These are phyloP conservation scores for Saccharum spontaneum DNA, from an alignment of 176 grass and related monocot genomes.

Conservation along the genomic window DNA sequence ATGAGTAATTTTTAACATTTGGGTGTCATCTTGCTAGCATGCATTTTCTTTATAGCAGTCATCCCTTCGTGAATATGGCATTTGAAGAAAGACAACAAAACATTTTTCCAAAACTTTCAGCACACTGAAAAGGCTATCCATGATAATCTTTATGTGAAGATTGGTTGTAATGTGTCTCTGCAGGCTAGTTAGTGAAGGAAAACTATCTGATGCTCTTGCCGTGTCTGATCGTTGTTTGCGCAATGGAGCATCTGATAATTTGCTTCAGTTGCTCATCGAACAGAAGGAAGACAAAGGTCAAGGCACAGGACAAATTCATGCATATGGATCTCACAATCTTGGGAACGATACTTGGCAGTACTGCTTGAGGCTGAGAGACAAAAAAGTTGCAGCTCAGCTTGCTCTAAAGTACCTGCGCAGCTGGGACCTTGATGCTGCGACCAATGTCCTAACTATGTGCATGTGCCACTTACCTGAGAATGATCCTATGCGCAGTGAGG, in stretches of 20 bases:
- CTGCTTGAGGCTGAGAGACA: constrained; percentile 89
- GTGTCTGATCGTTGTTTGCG: constrained; percentile 90
- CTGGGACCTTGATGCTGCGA: constrained; percentile 87
- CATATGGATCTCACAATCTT: constrained; percentile 48
- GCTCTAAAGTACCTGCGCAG: constrained; percentile 80
- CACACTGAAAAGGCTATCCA: not conserved
- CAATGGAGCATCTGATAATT: constrained; percentile 84
- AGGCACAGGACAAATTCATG: constrained; percentile 32
- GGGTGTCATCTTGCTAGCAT: not conserved
- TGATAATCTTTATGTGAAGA: constrained; percentile 30
- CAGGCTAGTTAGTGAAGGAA: constrained; percentile 94
- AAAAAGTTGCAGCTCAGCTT: constrained; percentile 77
- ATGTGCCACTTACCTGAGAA: constrained; percentile 78
- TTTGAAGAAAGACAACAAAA: not conserved
- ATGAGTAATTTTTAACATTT: not conserved
- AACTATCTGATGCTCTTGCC: constrained; percentile 94
- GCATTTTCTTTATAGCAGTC: not conserved
- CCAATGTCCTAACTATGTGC: constrained; percentile 90
- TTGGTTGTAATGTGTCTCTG: constrained; percentile 43
- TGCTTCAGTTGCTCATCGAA: constrained; percentile 85
- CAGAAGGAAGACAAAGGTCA: constrained; percentile 55
- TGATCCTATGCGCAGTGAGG: constrained; percentile 70
- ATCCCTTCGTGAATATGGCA: not conserved
- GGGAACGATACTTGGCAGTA: constrained; percentile 81
- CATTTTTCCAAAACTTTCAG: not conserved